Evolutionary conservation across 768 basidiomycete species (phyloP).

Genomic region (Kwoniella sp.): DNA sequence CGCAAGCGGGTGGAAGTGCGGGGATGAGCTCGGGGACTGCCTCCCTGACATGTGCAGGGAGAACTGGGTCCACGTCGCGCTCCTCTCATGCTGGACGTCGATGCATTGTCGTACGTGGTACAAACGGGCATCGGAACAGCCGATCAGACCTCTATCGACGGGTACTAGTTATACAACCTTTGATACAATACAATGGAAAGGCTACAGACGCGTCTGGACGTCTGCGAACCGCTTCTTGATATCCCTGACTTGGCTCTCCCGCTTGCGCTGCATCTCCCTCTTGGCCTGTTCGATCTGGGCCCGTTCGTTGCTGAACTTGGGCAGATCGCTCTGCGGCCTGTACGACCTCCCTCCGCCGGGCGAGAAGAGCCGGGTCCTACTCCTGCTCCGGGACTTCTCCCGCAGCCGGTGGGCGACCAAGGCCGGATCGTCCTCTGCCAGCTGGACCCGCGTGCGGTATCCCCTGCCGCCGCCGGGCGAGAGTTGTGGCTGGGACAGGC

Average conservation of each 20-base stretch:
- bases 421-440: no score
- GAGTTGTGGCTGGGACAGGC: background rate
- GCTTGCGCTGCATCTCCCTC: slow-evolving; percentile 4
- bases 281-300: background rate
- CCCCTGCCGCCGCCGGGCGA: no score
- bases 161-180: no score
- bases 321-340: background rate
- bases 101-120: no score
- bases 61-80: no score
- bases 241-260: slow-evolving; percentile 1
- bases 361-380: background rate
- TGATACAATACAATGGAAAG: no score
- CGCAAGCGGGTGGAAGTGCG: slow-evolving; percentile 53
- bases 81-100: no score
- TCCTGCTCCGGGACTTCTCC: background rate
- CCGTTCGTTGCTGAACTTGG: background rate
- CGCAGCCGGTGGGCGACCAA: no score
- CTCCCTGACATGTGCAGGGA: no score
- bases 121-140: no score
- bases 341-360: background rate
- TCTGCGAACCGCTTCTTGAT: slow-evolving; percentile 6
- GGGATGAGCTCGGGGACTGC: slow-evolving; percentile 11
- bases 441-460: no score
- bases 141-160: no score
- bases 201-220: slow-evolving; percentile 8